Conservation (phyloP, 768 basidiomycete species). For the Lactifluus subvellereus region DNA sequence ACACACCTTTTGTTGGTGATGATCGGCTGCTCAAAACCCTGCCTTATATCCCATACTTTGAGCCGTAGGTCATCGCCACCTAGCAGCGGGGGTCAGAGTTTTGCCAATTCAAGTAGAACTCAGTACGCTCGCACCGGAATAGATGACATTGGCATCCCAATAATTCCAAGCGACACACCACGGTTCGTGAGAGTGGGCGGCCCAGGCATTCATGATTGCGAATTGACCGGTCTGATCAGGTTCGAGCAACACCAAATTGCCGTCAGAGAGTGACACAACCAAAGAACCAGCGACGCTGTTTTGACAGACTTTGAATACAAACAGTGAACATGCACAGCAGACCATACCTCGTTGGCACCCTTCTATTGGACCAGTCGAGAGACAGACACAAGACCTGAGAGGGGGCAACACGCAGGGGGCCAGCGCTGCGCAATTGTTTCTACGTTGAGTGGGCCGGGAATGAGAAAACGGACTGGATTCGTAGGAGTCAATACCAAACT, state of each 20-base stretch:
- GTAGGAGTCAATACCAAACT: constrained; percentile 32
- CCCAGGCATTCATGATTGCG: constrained; percentile 54
- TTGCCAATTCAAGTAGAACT: not conserved
- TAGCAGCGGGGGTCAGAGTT: constrained; percentile 29
- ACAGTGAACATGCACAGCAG: not conserved
- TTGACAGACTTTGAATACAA: not conserved
- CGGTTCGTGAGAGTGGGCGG: constrained; percentile 88
- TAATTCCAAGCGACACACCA: constrained; percentile 93
- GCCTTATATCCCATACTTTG: constrained; percentile 87
- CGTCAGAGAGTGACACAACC: constrained; percentile 79
- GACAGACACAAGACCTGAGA: constrained; percentile 75
- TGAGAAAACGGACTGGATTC: not conserved
- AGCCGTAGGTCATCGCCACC: constrained; percentile 91
- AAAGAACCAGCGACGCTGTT: constrained; percentile 50
- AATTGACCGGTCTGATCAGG: constrained; percentile 44
- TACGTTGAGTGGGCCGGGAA: not conserved
- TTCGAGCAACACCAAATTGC: constrained; percentile 56
- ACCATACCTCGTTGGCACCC: constrained; percentile 42
- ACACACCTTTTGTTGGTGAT: constrained; percentile 67
- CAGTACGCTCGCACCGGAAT: constrained; percentile 55
- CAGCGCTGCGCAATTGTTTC: constrained; percentile 34
- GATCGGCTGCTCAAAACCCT: constrained; percentile 50
- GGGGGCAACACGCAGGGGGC: constrained; percentile 44
- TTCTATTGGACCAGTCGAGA: constrained; percentile 86
- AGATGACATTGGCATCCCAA: constrained; percentile 74